These are phyloP conservation scores for Parastagonospora avenae DNA, from an alignment of 2,329 filamentous ascomycete genomes.

Conservation along the genomic window DNA sequence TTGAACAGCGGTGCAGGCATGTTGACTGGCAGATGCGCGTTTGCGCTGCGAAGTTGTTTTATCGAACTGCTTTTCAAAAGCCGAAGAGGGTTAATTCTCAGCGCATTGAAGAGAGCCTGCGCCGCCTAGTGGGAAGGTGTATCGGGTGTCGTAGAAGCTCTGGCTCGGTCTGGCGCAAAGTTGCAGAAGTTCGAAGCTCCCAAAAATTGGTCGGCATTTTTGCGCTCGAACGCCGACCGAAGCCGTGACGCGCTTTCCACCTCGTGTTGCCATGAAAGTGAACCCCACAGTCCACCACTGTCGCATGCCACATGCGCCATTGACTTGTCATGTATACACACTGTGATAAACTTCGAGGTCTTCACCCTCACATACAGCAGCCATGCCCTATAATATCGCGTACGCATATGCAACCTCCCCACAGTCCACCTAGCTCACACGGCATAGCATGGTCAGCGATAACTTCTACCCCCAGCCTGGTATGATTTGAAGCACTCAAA, in stretches of 20 bases:
- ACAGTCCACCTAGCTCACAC: constrained; percentile 12
- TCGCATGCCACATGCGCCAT: constrained; percentile 2
- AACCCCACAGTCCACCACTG: constrained; percentile 1
- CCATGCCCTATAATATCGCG: constrained; percentile 74
- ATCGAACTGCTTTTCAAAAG: too few relatives aligned
- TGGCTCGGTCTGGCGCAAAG: too few relatives aligned
- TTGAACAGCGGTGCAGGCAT: constrained; percentile 57
- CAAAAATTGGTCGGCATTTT: constrained; percentile 37
- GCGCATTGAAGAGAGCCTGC: too few relatives aligned
- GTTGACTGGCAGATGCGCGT: constrained; percentile 7
- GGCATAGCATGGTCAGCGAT: constrained; percentile 86
- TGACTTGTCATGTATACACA: constrained; percentile 30
- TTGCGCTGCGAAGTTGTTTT: not conserved
- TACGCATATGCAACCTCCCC: constrained; percentile 44
- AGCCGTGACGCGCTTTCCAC: constrained; percentile 23
- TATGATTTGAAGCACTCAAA: constrained; percentile 30
- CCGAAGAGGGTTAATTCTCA: too few relatives aligned
- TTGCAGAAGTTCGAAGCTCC: not conserved
- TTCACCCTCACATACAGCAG: constrained; percentile 23
- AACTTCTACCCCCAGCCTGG: constrained; percentile 98
- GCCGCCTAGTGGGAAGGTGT: too few relatives aligned
- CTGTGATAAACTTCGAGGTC: constrained; percentile 18
- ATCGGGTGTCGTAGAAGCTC: too few relatives aligned
- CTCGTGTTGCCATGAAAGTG: constrained; percentile 4
- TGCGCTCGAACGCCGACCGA: constrained; percentile 28